A percentile compares a stretch with the other conserved stretches of the same genome.
phyloP scores from a whole-genome alignment of 2,329 filamentous ascomycete species.

The Bisporella sp. region DNA sequence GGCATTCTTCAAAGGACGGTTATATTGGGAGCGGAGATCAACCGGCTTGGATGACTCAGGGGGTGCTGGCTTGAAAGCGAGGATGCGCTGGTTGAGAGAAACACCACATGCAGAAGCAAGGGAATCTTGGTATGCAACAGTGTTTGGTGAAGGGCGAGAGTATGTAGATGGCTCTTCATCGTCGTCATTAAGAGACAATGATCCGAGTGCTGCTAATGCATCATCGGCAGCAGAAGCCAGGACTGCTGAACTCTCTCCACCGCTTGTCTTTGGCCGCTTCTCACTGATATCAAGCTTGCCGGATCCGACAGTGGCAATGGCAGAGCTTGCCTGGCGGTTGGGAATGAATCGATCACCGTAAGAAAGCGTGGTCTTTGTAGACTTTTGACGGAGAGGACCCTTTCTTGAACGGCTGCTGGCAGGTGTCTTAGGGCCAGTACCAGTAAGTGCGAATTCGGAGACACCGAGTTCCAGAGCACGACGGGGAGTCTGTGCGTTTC shows the following conservation, averaged over 20 bases:
- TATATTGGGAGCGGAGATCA: slow-evolving; percentile 95
- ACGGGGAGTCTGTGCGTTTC: slow-evolving; percentile 66
- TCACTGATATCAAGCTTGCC: slow-evolving; percentile 73
- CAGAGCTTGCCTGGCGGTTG: slow-evolving; percentile 84
- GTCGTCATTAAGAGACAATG: slow-evolving; percentile 66
- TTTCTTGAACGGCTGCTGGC: slow-evolving; percentile 49
- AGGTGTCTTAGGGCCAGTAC: slow-evolving; percentile 68
- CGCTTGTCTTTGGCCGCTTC: slow-evolving; percentile 65
- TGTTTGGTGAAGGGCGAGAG: slow-evolving; percentile 76
- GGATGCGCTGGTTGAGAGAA: slow-evolving; percentile 86
- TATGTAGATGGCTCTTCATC: slow-evolving; percentile 56
- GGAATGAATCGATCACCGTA: slow-evolving; percentile 94
- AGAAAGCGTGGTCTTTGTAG: slow-evolving; percentile 68
- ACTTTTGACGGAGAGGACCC: slow-evolving; percentile 43
- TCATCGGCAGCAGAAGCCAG: slow-evolving; percentile 69
- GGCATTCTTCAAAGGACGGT: slow-evolving; percentile 81
- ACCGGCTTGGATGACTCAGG: slow-evolving; percentile 98
- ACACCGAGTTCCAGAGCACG: slow-evolving; percentile 81
- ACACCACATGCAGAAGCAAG: slow-evolving; percentile 88
- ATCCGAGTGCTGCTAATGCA: slow-evolving; percentile 70
- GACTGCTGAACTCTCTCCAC: slow-evolving; percentile 63
- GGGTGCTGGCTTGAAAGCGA: slow-evolving; percentile 97
- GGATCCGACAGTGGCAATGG: slow-evolving; percentile 72
- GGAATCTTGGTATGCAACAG: slow-evolving; percentile 85
- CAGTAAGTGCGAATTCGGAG: slow-evolving; percentile 85